phyloP scores from a whole-genome alignment of 345 rosid species.

The Salix dunnii region DNA sequence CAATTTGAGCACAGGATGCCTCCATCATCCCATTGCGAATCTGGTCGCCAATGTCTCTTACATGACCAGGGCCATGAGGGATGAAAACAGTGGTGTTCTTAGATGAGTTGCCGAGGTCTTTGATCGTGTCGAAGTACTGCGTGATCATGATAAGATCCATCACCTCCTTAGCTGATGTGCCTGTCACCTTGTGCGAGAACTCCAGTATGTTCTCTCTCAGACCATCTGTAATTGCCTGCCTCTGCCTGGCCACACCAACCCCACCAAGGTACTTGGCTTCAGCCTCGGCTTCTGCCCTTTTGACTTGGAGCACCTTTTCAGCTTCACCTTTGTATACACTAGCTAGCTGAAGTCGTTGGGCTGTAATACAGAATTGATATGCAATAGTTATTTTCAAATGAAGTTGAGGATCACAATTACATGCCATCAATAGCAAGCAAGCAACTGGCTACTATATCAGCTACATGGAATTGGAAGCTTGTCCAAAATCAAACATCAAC shows the following conservation, averaged over 20 bases:
- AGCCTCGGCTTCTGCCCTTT: conserved; percentile 92
- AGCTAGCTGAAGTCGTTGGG: conserved; percentile 98
- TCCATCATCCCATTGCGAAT: conserved; percentile 91
- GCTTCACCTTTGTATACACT: conserved; percentile 99
- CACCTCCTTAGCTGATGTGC: conserved; percentile 87
- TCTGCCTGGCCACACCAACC: conserved; percentile 92
- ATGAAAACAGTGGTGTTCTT: conserved; percentile 92
- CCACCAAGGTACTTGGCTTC: conserved; percentile 97
- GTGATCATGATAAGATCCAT: conserved; percentile 98
- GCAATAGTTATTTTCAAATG: not conserved
- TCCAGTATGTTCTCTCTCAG: conserved; percentile 90
- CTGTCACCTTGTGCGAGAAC: conserved; percentile 88
- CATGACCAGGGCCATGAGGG: conserved; percentile 98
- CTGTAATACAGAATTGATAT: conserved; percentile 38
- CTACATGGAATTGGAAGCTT: not conserved
- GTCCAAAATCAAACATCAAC: not conserved
- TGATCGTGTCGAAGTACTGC: conserved; percentile 91
- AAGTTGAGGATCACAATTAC: not conserved
- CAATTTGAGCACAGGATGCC: conserved; percentile 53
- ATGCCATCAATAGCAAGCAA: not conserved
- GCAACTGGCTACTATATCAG: not conserved
- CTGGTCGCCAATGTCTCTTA: conserved; percentile 80
- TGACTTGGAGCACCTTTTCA: conserved; percentile 81
- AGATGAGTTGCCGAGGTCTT: conserved; percentile 86
- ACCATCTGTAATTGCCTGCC: conserved; percentile 97